These are phyloP conservation scores for Lipomyces yamadae DNA, from an alignment of 805 yeast species.

Conservation along the genomic window DNA sequence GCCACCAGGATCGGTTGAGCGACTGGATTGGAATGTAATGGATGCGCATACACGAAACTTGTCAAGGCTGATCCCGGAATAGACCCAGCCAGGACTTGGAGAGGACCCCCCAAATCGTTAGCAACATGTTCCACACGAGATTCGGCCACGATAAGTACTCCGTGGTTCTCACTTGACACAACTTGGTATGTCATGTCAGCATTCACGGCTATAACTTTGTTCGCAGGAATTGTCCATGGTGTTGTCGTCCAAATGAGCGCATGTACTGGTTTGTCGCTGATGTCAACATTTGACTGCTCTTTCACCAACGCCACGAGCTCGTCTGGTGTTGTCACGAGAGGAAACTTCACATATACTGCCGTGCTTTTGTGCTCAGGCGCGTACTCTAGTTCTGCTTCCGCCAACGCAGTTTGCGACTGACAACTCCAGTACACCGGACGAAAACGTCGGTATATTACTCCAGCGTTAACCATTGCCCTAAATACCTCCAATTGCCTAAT, in stretches of 20 bases:
- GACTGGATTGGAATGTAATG: conserved; percentile 49
- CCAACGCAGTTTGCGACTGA: conserved; percentile 90
- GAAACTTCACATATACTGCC: conserved; percentile 73
- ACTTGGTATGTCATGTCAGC: conserved; percentile 62
- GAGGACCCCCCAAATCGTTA: conserved; percentile 31
- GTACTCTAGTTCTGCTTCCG: conserved; percentile 95
- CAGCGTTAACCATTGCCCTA: conserved; percentile 62
- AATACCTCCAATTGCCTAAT: conserved; percentile 75
- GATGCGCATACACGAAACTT: conserved; percentile 58
- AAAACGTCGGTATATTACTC: conserved; percentile 77
- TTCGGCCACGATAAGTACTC: conserved; percentile 61
- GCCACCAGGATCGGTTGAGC: conserved; percentile 73
- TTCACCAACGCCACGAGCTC: not conserved
- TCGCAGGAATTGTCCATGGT: conserved; percentile 95
- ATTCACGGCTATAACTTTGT: conserved; percentile 79
- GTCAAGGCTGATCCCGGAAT: conserved; percentile 54
- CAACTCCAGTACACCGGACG: conserved; percentile 99
- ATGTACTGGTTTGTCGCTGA: conserved; percentile 29
- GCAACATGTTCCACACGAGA: conserved; percentile 53
- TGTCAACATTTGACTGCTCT: conserved; percentile 20
- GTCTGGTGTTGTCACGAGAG: conserved; percentile 45
- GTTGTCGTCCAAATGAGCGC: conserved; percentile 91
- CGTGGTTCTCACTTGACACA: conserved; percentile 47
- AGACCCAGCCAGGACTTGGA: conserved; percentile 27
- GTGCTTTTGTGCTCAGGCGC: conserved; percentile 69